Percentiles rank a stretch among this genome's conserved stretches.
phyloP scores from a whole-genome alignment of 768 basidiomycete genomes.

The Xerocomellus chrysenteron region DNA sequence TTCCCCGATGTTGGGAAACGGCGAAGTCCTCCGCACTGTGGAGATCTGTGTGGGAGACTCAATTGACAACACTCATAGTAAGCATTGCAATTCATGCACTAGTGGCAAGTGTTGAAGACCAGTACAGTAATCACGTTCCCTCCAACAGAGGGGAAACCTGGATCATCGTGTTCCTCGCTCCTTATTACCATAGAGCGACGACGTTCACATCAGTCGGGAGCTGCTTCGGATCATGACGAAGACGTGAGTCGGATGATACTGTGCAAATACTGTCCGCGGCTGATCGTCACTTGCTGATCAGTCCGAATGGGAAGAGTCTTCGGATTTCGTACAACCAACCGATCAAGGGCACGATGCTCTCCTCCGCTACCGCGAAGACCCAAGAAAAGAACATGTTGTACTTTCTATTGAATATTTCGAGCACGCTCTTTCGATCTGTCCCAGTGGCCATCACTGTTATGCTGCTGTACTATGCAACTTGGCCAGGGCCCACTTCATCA shows the following conservation, averaged over 20 bases:
- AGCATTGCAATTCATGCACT: not conserved
- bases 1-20: not conserved
- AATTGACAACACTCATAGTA: not conserved
- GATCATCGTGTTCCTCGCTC: not conserved
- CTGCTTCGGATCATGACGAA: not conserved
- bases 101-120: not conserved
- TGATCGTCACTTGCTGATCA: not conserved
- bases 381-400: not conserved
- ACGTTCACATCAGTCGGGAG: too few relatives aligned
- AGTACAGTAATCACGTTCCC: not conserved
- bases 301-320: not conserved
- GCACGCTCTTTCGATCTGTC: conserved; percentile 3
- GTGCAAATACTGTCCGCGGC: too few relatives aligned
- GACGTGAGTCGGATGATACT: not conserved
- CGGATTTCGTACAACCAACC: not conserved
- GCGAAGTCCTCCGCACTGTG: not conserved
- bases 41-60: not conserved
- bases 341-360: conserved; percentile 2
- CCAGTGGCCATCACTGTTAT: not conserved
- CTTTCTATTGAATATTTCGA: not conserved
- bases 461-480: conserved; percentile 12
- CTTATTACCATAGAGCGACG: not conserved
- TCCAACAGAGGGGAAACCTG: not conserved
- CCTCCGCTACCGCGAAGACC: not conserved
- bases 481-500: not conserved